Percentiles rank a stretch among this genome's conserved stretches.
These are phyloP conservation scores for Boletus pseudopeckii DNA, from an alignment of 768 basidiomycete species.

Conservation along the genomic window DNA sequence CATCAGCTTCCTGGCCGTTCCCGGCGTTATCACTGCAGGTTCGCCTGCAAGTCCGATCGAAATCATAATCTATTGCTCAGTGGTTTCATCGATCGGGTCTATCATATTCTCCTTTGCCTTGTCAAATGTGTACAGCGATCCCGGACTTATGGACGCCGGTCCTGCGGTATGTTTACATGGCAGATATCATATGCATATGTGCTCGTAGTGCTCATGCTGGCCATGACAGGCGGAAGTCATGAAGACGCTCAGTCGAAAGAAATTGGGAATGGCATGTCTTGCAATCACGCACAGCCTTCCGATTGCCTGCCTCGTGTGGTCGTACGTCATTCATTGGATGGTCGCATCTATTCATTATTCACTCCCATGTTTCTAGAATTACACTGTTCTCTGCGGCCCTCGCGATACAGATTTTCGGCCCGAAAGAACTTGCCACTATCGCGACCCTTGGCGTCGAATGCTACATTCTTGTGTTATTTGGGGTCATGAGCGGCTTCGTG, in stretches of 20 bases:
- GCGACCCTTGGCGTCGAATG: conserved; percentile 4
- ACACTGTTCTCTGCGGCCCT: conserved; percentile 5
- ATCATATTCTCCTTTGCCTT: conserved; percentile 9
- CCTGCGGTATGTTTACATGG: conserved; percentile 2
- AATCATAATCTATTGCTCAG: conserved; percentile 12
- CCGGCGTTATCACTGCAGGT: not conserved
- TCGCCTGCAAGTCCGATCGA: not conserved
- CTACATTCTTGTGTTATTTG: not conserved
- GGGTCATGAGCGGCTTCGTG: not conserved
- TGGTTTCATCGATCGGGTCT: conserved; percentile 6
- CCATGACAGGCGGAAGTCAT: conserved; percentile 1
- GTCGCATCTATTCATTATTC: not conserved
- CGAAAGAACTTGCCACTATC: not conserved
- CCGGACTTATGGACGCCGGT: not conserved
- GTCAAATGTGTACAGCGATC: conserved; percentile 10
- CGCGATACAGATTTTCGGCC: conserved; percentile 5
- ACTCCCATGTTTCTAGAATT: not conserved
- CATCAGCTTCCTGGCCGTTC: conserved; percentile 13
- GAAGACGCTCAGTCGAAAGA: not conserved
- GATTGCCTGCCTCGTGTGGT: conserved; percentile 9
- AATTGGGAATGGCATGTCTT: conserved; percentile 5
- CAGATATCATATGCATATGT: not conserved
- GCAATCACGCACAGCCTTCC: conserved; percentile 15
- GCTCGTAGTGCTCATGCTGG: not conserved
- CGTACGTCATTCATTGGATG: not conserved